Conservation (phyloP, 768 basidiomycete species). For the Pulveroboletus sp. region DNA sequence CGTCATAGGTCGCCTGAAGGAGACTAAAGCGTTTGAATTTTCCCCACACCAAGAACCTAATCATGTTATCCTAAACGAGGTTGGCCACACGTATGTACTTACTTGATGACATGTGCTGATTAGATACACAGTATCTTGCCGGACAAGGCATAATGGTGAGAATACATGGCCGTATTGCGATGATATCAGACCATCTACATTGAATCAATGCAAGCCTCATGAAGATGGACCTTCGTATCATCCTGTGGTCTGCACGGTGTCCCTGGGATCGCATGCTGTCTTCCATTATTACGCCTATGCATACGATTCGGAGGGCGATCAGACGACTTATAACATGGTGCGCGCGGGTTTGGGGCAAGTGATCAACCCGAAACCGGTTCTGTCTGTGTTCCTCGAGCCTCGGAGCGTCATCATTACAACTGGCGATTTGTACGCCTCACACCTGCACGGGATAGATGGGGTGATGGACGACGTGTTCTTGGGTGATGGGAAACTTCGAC, state of each 20-base stretch:
- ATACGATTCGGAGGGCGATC: slow-evolving; percentile 36
- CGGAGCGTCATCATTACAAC: slow-evolving; percentile 81
- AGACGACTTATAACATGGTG: slow-evolving; percentile 17
- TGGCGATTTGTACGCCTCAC: slow-evolving; percentile 59
- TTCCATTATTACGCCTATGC: slow-evolving; percentile 80
- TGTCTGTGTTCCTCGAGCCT: slow-evolving; percentile 78
- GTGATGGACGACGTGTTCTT: slow-evolving; percentile 45
- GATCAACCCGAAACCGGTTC: slow-evolving; percentile 61
- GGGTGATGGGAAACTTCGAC: slow-evolving; percentile 18
- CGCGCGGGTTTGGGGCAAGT: slow-evolving; percentile 39
- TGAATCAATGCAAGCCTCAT: slow-evolving; percentile 59
- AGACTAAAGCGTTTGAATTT: slow-evolving; percentile 56
- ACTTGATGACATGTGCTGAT: slow-evolving; percentile 12
- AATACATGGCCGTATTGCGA: slow-evolving; percentile 13
- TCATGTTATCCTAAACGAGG: slow-evolving; percentile 89
- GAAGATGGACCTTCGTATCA: slow-evolving; percentile 89
- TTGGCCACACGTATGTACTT: slow-evolving; percentile 26
- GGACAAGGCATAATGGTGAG: slow-evolving; percentile 92
- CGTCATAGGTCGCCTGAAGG: slow-evolving; percentile 64
- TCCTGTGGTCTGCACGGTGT: slow-evolving; percentile 88
- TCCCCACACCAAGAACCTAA: slow-evolving; percentile 73
- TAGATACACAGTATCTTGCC: slow-evolving; percentile 59
- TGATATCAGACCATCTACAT: slow-evolving; percentile 2
- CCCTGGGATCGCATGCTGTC: slow-evolving; percentile 76
- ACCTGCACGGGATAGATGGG: slow-evolving; percentile 80